These are phyloP conservation scores for Combretum micranthum DNA, from an alignment of 345 rosid genomes.

Conservation along the genomic window DNA sequence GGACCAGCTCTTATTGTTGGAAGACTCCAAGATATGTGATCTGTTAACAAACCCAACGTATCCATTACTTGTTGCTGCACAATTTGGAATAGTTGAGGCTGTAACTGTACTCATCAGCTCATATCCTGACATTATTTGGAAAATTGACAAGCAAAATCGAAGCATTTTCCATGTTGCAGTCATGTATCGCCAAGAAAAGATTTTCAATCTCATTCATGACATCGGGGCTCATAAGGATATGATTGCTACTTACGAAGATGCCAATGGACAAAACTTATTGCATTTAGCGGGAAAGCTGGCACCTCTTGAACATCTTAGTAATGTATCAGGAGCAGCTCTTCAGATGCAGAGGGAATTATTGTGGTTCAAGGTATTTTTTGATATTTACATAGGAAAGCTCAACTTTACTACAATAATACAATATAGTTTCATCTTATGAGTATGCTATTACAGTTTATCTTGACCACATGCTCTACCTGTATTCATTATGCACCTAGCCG, in stretches of 20 bases:
- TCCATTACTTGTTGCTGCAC: slow-evolving; percentile 32
- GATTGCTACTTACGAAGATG: slow-evolving; percentile 1
- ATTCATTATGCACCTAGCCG: too few species aligned
- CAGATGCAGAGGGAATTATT: slow-evolving; percentile 11
- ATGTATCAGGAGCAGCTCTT: slow-evolving; percentile 15
- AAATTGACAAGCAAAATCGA: too few species aligned
- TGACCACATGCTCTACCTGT: too few species aligned
- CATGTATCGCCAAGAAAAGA: slow-evolving; percentile 15
- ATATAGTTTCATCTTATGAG: too few species aligned
- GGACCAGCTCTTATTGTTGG: slow-evolving; percentile 22
- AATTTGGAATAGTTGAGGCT: slow-evolving; percentile 24
- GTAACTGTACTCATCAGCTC: too few species aligned
- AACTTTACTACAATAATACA: too few species aligned
- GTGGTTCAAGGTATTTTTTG: slow-evolving; percentile 17
- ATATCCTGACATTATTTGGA: too few species aligned
- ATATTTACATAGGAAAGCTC: neutral
- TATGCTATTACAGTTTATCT: too few species aligned
- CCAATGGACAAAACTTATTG: slow-evolving; percentile 10
- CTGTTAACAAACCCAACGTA: slow-evolving; percentile 17
- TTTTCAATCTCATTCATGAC: slow-evolving; percentile 10
- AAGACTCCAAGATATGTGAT: slow-evolving; percentile 21
- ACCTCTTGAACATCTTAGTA: slow-evolving; percentile 6
- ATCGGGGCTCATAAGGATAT: slow-evolving; percentile 1
- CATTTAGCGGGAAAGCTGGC: slow-evolving; percentile 16
- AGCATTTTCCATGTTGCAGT: too few species aligned